Evolutionary conservation across 2,329 filamentous ascomycete species (phyloP).

Genomic region (Phialocephala subalpina): DNA sequence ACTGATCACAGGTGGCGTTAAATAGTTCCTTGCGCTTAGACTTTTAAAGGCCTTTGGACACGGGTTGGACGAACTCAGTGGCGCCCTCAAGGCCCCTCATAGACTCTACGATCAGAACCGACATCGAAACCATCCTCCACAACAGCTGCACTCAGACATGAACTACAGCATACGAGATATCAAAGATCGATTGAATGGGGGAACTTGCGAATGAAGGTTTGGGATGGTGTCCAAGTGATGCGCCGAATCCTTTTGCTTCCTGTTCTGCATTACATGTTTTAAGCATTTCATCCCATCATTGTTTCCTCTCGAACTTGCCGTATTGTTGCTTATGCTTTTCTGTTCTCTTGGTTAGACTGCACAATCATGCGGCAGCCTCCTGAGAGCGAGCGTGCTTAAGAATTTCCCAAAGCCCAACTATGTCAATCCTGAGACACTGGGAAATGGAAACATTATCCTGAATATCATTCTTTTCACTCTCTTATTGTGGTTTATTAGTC

Average conservation of each 20-base stretch:
- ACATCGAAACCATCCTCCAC: neutral
- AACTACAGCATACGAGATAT: neutral
- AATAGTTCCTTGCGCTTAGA: slow-evolving; percentile 4
- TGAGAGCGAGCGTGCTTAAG: slow-evolving; percentile 19
- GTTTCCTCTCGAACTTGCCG: neutral
- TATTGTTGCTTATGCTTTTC: neutral
- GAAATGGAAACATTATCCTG: slow-evolving; percentile 51
- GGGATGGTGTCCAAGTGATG: neutral
- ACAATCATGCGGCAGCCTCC: slow-evolving; percentile 36
- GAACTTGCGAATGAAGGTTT: neutral
- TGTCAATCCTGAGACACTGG: slow-evolving; percentile 53
- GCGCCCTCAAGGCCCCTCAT: too few relatives aligned
- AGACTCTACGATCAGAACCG: neutral
- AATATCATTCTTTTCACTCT: slow-evolving; percentile 50
- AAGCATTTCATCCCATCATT: neutral
- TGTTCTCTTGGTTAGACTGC: slow-evolving; percentile 1
- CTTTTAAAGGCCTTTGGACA: neutral
- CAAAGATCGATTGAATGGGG: neutral
- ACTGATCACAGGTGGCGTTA: slow-evolving; percentile 1
- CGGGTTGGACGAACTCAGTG: neutral
- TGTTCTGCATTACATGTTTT: neutral
- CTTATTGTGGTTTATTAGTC: slow-evolving; percentile 49
- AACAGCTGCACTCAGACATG: neutral
- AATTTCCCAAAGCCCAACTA: slow-evolving; percentile 53
- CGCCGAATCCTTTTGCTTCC: neutral